Conservation (phyloP, 1,284 basidiomycete genomes). For the Neonothopanus nambi region DNA sequence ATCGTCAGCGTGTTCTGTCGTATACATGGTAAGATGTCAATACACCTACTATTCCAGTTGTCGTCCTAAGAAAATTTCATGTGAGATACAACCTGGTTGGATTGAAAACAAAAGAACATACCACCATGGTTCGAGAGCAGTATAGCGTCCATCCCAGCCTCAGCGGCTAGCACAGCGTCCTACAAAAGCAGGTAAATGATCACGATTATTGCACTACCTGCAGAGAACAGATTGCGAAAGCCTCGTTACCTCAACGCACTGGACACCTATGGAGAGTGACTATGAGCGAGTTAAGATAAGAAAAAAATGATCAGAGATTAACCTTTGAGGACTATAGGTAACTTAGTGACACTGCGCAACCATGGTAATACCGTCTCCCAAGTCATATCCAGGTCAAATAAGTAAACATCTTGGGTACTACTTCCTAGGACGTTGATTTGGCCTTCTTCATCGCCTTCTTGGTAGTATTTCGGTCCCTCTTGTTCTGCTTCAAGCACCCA, state of each 20-base stretch:
- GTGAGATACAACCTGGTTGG: slow-evolving; percentile 4
- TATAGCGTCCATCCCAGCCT: slow-evolving; percentile 85
- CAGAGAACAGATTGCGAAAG: not conserved
- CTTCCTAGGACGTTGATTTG: slow-evolving; percentile 52
- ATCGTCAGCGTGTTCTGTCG: not conserved
- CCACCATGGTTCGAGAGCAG: slow-evolving; percentile 91
- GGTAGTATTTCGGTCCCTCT: slow-evolving; percentile 35
- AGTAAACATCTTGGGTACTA: slow-evolving; percentile 60
- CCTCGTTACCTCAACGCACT: slow-evolving; percentile 66
- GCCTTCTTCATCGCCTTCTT: slow-evolving; percentile 31
- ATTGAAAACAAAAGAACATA: slow-evolving; percentile 31
- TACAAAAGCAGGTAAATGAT: slow-evolving; percentile 43
- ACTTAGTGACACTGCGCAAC: slow-evolving; percentile 71
- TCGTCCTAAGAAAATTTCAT: slow-evolving; percentile 51
- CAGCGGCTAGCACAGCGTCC: slow-evolving; percentile 85
- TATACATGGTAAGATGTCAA: slow-evolving; percentile 3
- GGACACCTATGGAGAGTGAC: slow-evolving; percentile 48
- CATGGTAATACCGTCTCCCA: slow-evolving; percentile 78
- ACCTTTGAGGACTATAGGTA: slow-evolving; percentile 88
- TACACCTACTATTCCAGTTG: slow-evolving; percentile 77
- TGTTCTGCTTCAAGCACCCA: slow-evolving; percentile 66
- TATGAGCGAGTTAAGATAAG: slow-evolving; percentile 11
- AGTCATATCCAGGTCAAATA: slow-evolving; percentile 64
- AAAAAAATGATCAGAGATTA: slow-evolving; percentile 8
- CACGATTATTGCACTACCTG: slow-evolving; percentile 23